Evolutionary conservation across 176 grass and related monocot genomes (phyloP).

Genomic region (Typha latifolia): DNA sequence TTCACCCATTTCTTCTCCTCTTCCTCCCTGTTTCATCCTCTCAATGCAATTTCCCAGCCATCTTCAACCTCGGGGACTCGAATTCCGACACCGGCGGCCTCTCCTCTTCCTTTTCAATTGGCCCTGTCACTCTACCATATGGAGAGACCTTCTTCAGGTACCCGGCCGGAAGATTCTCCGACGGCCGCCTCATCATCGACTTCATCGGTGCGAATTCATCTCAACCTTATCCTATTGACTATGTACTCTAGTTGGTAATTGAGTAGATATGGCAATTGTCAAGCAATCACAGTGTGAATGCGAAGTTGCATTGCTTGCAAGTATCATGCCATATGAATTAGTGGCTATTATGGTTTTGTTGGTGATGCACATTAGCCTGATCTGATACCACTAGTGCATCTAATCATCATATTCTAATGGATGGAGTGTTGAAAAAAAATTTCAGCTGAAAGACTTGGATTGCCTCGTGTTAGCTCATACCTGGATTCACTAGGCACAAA

Average conservation of each 20-base stretch:
- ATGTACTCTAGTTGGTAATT: not conserved
- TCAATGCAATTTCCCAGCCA: conserved; percentile 6
- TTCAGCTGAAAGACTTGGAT: conserved; percentile 13
- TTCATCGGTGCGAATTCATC: conserved; percentile 8
- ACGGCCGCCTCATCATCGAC: conserved; percentile 21
- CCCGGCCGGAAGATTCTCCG: conserved; percentile 17
- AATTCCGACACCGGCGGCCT: conserved; percentile 13
- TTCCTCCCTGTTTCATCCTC: not conserved
- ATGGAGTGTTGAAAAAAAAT: not conserved
- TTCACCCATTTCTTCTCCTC: not conserved
- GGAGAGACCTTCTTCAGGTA: conserved; percentile 14
- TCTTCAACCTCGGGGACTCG: conserved; percentile 11
- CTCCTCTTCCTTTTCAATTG: not conserved
- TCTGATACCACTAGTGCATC: too few species aligned
- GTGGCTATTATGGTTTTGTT: too few species aligned
- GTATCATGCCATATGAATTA: too few species aligned
- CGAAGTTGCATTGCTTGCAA: too few species aligned
- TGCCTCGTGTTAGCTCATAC: conserved; percentile 6
- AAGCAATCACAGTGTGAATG: too few species aligned
- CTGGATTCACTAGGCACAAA: conserved; percentile 13
- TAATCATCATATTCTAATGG: not conserved
- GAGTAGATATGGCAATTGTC: too few species aligned
- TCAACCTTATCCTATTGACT: not conserved
- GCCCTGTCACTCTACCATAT: conserved; percentile 2
- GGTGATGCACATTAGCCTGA: too few species aligned